Evolutionary conservation across 116 monocot species (phyloP), one percentile per base, ranked within the genome.

Genomic region (Zostera marina): DNA sequence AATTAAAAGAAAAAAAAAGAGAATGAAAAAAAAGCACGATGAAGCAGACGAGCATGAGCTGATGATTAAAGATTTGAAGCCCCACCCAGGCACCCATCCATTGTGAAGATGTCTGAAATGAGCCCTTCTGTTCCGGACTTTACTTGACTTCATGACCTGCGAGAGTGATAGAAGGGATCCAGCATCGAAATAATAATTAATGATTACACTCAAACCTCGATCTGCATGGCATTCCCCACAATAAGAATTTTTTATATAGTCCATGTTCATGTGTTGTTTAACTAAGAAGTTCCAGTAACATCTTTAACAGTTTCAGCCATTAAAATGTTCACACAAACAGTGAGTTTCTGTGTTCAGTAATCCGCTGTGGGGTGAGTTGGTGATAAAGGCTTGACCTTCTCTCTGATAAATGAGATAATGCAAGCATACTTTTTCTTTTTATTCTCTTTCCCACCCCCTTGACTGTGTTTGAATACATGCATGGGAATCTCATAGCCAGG

Each of bases 11-110:
- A 51, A 51, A 21, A 51, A 51, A 49, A 51, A 51, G 47, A 47
- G 47, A n/a, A 47, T n/a, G 47, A 47, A 47, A 47, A 44, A 45
- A 14, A 45, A 14, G 44, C 10, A 45, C 10, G 14, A n/a, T n/a
- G n/a, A n/a, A 45, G 14, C 12, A 47, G 6, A 7, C 9, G 49
- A 51, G 49, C 20, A 20, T 51, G 19, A 17, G 49, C 15, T 51
- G 49, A 20, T 51, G n/a, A 51, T 51, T 51, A 51, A 51, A 51
- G 49, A 51, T 51, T 51, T 16, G 20, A 51, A 51, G 49, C 10
- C 49, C 49, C 49, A 51, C 20, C 20, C 19, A 19, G 20, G 20
- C 17, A 2, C 49, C 49, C 49, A 51, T 13, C 20, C 19, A 19
- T 51, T 51, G 49, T 51, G 17, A 51, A 51, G 49, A 51, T 19